A percentile compares a stretch with the other conserved stretches of the same genome.
Evolutionary conservation across 331 rosid genomes (phyloP).

Genomic region (Saraca asoca): DNA sequence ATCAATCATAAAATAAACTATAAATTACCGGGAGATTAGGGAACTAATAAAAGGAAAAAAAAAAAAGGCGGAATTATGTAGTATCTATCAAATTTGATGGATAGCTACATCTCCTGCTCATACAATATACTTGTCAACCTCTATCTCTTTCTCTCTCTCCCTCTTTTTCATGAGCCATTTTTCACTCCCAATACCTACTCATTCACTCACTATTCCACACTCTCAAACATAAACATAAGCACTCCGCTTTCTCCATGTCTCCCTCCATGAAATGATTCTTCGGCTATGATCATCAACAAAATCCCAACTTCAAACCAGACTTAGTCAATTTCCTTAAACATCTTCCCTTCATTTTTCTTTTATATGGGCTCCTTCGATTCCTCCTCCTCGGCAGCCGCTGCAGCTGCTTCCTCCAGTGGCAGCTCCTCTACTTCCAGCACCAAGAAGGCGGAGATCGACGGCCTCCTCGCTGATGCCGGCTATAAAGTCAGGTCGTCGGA

Average conservation of each 20-base stretch:
- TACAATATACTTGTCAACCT: no score
- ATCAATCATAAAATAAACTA: no score
- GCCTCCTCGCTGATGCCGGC: slow-evolving; percentile 68
- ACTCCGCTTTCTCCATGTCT: slow-evolving; percentile 9
- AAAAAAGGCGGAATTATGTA: no score
- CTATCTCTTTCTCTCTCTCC: slow-evolving; percentile 16
- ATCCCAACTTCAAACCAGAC: background rate
- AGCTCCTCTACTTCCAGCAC: slow-evolving; percentile 39
- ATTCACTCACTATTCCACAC: background rate
- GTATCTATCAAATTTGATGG: no score
- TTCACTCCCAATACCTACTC: slow-evolving; percentile 23
- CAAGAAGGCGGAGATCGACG: slow-evolving; percentile 58
- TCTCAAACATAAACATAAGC: background rate
- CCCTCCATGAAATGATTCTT: background rate
- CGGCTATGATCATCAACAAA: slow-evolving; percentile 22
- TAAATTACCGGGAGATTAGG: no score
- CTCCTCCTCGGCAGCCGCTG: background rate
- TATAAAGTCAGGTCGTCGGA: slow-evolving; percentile 74
- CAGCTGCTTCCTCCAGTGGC: slow-evolving; percentile 37
- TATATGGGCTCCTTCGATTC: slow-evolving; percentile 55
- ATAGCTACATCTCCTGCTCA: no score
- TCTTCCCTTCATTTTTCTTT: background rate
- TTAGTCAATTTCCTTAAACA: slow-evolving; percentile 29
- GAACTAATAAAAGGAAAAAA: no score
- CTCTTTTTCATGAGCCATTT: slow-evolving; percentile 29